Evolutionary conservation across 768 basidiomycete genomes (phyloP), one percentile per base, ranked within the genome.

Genomic region (Heimioporus sp.): DNA sequence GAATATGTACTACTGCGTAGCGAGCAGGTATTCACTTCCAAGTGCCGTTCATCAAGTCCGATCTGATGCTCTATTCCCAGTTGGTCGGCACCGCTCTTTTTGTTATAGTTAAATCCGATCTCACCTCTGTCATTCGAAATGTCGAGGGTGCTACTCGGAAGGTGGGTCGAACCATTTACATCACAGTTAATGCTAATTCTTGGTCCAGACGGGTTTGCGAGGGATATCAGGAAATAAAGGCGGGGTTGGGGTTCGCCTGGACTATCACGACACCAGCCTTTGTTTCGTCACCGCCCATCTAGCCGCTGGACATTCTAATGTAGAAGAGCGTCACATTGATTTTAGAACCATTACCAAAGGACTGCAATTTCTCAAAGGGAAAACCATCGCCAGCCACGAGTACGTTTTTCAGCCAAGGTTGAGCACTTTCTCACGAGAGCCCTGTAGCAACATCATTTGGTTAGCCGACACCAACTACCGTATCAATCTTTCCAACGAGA

Each of bases 151-250:
- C 94, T 15, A 86, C 88, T 44, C 85, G 92, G 53, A 99, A 99
- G 79, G 95, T 91, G 52, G n/a, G 57, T 44, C 34, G 12, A 46
- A 43, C 28, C 11, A 6, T 47, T 11, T 37, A 34, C 31, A 20
- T 19, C 7, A 17, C 10, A n/a, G 10, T 17, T 20, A 15, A 31
- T 24, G 11, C 36, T 63, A 32, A 61, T 28, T n/a, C 21, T 48
- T 42, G 12, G 17, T 36, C 42, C 53, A 92, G 90, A 92, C 90
- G n/a, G 90, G 89, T 37, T 74, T 91, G 38, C 80, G 87, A 32
- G 97, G 97, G 12, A 93, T 98, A 83, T 93, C 93, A 1, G 97
- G 94, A 28, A 96, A 96, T 73, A 96, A 99, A 73, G 97, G 97
- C 17, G 97, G 93, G 2, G 90, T 96, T 12, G 94, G 87, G 7